phyloP scores from a whole-genome alignment of 805 yeast species.

The Blastobotrys terrestris region DNA sequence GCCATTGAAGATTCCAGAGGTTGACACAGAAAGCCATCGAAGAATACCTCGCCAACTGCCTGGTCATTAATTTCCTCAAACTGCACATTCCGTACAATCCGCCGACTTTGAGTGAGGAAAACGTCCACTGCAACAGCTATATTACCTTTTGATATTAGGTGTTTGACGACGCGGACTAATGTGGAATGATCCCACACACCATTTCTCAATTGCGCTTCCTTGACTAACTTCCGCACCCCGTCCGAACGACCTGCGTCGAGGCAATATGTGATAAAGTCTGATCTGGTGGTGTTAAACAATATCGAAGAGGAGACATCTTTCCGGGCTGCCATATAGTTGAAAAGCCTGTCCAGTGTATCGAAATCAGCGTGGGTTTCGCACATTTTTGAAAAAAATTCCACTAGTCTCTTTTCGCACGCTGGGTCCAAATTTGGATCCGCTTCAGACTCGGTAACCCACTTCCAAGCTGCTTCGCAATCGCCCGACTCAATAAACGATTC shows the following conservation, averaged over 20 bases:
- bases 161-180: constrained; percentile 16
- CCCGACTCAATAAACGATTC: constrained; percentile 22
- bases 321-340: constrained; percentile 22
- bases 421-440: constrained; percentile 14
- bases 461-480: constrained; percentile 25
- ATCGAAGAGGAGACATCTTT: constrained; percentile 9
- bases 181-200: constrained; percentile 29
- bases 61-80: background rate
- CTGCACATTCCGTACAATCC: background rate
- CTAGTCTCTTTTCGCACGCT: constrained; percentile 13
- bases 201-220: constrained; percentile 24
- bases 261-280: constrained; percentile 21
- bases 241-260: constrained; percentile 15
- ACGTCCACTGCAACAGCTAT: constrained; percentile 26
- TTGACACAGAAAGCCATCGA: background rate
- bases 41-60: background rate
- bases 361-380: constrained; percentile 13
- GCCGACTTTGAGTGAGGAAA: constrained; percentile 22
- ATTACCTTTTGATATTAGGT: constrained; percentile 11
- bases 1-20: background rate
- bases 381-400: constrained; percentile 19
- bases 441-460: constrained; percentile 24
- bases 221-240: constrained; percentile 24
- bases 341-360: constrained; percentile 25
- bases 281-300: constrained; percentile 16